Conservation (phyloP, 805 yeast genomes). For the Zygoascus flipseniorum region DNA sequence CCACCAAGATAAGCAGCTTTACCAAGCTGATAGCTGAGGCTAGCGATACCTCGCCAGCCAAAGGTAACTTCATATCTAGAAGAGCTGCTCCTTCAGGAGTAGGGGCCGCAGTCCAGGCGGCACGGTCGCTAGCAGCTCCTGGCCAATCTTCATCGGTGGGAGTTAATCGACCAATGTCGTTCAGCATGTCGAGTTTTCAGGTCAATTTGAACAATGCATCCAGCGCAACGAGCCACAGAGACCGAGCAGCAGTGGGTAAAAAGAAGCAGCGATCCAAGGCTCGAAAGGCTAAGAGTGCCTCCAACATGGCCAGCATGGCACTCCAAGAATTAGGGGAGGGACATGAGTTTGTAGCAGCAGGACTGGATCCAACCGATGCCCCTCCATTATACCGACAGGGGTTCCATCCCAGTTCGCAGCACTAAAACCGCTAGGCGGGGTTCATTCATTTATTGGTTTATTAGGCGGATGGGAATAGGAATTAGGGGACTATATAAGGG, state of each 20-base stretch:
- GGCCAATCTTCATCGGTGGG: background rate
- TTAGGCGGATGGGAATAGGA: background rate
- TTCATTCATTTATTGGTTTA: background rate
- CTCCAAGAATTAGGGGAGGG: too few relatives aligned
- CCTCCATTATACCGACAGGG: too few relatives aligned
- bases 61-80: slow-evolving; percentile 20
- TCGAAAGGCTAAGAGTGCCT: background rate
- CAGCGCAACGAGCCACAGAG: background rate
- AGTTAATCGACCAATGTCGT: slow-evolving; percentile 23
- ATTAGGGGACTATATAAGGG: too few relatives aligned
- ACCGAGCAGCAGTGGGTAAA: background rate
- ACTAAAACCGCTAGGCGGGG: too few relatives aligned
- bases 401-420: too few relatives aligned
- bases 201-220: slow-evolving; percentile 19
- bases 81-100: background rate
- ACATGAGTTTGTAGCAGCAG: too few relatives aligned
- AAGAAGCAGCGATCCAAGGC: background rate
- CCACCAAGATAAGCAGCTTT: slow-evolving; percentile 16
- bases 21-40: slow-evolving; percentile 25
- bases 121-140: background rate
- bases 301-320: too few relatives aligned
- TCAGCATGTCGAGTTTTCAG: slow-evolving; percentile 25
- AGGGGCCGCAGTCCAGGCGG: background rate
- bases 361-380: too few relatives aligned
- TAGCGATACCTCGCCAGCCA: slow-evolving; percentile 25